Evolutionary conservation across 1,284 basidiomycete species (phyloP).

Genomic region (Agaricales sp.): DNA sequence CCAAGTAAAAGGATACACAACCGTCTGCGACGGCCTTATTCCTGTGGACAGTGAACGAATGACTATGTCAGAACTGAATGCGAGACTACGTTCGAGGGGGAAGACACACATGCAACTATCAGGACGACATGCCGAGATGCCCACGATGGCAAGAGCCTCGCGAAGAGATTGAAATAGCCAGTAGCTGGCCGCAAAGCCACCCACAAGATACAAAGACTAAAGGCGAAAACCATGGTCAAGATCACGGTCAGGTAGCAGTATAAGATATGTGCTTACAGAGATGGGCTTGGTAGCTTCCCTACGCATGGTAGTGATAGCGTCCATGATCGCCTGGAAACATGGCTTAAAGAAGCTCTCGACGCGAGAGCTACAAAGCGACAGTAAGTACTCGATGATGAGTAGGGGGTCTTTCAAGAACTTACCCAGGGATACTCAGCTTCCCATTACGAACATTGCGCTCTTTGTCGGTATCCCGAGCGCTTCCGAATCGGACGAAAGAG

Average conservation of each 20-base stretch:
- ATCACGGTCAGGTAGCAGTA: background rate
- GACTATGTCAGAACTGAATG: background rate
- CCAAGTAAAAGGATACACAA: slow-evolving; percentile 39
- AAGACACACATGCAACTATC: slow-evolving; percentile 27
- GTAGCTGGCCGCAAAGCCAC: slow-evolving; percentile 42
- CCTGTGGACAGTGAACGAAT: slow-evolving; percentile 17
- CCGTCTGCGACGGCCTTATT: slow-evolving; percentile 51
- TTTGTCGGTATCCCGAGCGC: slow-evolving; percentile 31
- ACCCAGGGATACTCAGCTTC: slow-evolving; percentile 36
- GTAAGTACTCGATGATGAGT: background rate
- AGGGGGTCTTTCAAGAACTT: slow-evolving; percentile 11
- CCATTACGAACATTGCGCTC: slow-evolving; percentile 33
- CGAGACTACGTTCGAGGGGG: background rate
- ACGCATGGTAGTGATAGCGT: slow-evolving; percentile 26
- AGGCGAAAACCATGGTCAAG: slow-evolving; percentile 7
- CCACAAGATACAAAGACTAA: slow-evolving; percentile 27
- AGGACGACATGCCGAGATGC: slow-evolving; percentile 24
- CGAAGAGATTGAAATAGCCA: slow-evolving; percentile 32
- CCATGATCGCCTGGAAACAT: slow-evolving; percentile 29
- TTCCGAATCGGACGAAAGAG: slow-evolving; percentile 41
- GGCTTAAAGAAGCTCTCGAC: slow-evolving; percentile 37
- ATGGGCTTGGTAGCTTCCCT: slow-evolving; percentile 20
- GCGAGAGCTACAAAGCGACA: slow-evolving; percentile 17
- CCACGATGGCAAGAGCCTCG: slow-evolving; percentile 17
- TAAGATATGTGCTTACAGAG: slow-evolving; percentile 16